Evolutionary conservation across 768 basidiomycete genomes (phyloP).

Genomic region (Collybia nuda): DNA sequence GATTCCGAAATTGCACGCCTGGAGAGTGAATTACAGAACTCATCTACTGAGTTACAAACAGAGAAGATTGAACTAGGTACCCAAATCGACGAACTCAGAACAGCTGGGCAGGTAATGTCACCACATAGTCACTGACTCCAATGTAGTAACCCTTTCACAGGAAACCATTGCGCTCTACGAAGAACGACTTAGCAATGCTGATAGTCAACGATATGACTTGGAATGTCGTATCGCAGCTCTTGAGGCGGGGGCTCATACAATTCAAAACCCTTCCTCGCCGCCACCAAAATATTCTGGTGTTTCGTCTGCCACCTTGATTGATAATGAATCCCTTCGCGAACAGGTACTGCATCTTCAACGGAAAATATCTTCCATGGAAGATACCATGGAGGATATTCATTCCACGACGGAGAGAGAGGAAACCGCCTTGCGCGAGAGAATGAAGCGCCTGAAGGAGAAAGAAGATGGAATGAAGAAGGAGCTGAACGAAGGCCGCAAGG

Average conservation of each 20-base stretch:
- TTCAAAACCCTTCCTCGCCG: conserved; percentile 23
- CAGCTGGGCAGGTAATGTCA: conserved; percentile 77
- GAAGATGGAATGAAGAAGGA: conserved; percentile 75
- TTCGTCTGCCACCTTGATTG: conserved; percentile 83
- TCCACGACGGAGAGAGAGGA: conserved; percentile 77
- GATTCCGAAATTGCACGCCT: conserved; percentile 60
- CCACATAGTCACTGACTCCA: conserved; percentile 7
- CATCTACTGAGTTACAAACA: conserved; percentile 33
- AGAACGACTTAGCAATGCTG: conserved; percentile 73
- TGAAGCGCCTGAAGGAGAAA: conserved; percentile 70
- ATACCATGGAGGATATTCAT: conserved; percentile 77
- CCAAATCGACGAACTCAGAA: conserved; percentile 82
- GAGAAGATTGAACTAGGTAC: conserved; percentile 67
- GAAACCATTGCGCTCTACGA: conserved; percentile 96
- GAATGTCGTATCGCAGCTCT: conserved; percentile 62
- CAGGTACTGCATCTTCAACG: conserved; percentile 87
- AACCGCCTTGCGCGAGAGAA: conserved; percentile 52
- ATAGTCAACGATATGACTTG: conserved; percentile 74
- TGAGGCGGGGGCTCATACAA: conserved; percentile 39
- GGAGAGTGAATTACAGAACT: conserved; percentile 32
- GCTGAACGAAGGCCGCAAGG: conserved; percentile 59
- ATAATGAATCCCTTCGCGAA: conserved; percentile 89
- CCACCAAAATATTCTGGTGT: conserved; percentile 31
- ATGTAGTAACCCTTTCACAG: conserved; percentile 33
- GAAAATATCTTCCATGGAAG: conserved; percentile 76